phyloP scores from a whole-genome alignment of 768 basidiomycete species.

The Rhizopogon vulgaris region DNA sequence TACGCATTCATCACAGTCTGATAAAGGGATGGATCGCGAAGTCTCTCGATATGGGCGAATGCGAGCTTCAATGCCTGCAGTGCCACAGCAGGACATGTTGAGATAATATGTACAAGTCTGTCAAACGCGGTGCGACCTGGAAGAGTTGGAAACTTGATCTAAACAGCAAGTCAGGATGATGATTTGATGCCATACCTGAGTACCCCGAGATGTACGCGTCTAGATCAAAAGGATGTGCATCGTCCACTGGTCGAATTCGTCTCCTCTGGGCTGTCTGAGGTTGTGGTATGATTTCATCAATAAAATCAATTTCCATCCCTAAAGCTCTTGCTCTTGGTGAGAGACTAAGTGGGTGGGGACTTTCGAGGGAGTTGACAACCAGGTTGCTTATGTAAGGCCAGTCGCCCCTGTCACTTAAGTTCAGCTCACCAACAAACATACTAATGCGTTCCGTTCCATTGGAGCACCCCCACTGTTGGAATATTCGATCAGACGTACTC shows the following conservation, averaged over 20 bases:
- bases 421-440: no score
- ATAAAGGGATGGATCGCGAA: slow-evolving; percentile 63
- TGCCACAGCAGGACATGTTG: slow-evolving; percentile 60
- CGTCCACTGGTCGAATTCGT: slow-evolving; percentile 52
- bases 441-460: no score
- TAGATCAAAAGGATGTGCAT: slow-evolving; percentile 82
- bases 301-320: slow-evolving; percentile 25
- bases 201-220: slow-evolving; percentile 76
- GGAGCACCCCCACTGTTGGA: no score
- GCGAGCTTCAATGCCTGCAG: slow-evolving; percentile 67
- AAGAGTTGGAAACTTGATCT: not conserved
- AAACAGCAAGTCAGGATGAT: not conserved
- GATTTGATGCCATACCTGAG: slow-evolving; percentile 41
- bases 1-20: slow-evolving; percentile 48
- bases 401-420: no score
- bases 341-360: not conserved
- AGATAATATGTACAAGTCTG: slow-evolving; percentile 64
- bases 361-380: no score
- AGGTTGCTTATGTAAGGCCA: no score
- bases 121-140: slow-evolving; percentile 73
- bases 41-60: slow-evolving; percentile 54
- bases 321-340: not conserved
- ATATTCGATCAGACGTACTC: no score
- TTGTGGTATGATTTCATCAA: slow-evolving; percentile 19
- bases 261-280: slow-evolving; percentile 9